Evolutionary conservation across 176 grass and related monocot species (phyloP).

Genomic region (Lolium rigidum): DNA sequence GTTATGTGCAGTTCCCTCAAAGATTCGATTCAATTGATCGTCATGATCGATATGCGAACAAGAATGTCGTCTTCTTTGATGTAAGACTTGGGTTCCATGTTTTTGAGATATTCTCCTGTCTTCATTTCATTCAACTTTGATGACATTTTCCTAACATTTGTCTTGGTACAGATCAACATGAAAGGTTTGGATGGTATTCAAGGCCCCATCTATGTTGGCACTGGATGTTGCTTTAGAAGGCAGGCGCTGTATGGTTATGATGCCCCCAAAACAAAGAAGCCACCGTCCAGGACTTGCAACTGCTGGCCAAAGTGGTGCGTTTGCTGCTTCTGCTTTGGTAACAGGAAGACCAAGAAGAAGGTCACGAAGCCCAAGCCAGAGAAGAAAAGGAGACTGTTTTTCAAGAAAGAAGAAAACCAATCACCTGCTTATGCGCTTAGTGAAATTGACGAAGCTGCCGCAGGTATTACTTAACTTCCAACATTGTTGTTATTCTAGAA

Average conservation of each 20-base stretch:
- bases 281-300: constrained; percentile 30
- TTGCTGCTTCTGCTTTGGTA: constrained; percentile 61
- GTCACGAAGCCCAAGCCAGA: background rate
- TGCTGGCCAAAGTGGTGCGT: constrained; percentile 33
- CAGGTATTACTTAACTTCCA: constrained; percentile 3
- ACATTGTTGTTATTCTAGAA: background rate
- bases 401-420: constrained; percentile 28
- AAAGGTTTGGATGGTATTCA: constrained; percentile 98
- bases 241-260: constrained; percentile 94
- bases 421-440: constrained; percentile 15
- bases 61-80: constrained; percentile 98
- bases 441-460: constrained; percentile 13
- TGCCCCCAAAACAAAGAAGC: constrained; percentile 47
- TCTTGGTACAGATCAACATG: constrained; percentile 78
- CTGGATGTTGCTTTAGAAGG: constrained; percentile 91
- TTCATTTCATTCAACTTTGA: background rate
- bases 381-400: constrained; percentile 27
- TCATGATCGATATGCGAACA: constrained; percentile 97
- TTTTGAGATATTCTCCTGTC: background rate
- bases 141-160: background rate
- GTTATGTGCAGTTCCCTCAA: constrained; percentile 97
- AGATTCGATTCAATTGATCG: constrained; percentile 93
- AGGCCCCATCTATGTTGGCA: constrained; percentile 89
- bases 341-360: constrained; percentile 77
- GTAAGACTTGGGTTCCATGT: constrained; percentile 53